Base-by-base conservation (phyloP, 2,329 filamentous ascomycete genomes). In the Colletotrichum sojae region DNA sequence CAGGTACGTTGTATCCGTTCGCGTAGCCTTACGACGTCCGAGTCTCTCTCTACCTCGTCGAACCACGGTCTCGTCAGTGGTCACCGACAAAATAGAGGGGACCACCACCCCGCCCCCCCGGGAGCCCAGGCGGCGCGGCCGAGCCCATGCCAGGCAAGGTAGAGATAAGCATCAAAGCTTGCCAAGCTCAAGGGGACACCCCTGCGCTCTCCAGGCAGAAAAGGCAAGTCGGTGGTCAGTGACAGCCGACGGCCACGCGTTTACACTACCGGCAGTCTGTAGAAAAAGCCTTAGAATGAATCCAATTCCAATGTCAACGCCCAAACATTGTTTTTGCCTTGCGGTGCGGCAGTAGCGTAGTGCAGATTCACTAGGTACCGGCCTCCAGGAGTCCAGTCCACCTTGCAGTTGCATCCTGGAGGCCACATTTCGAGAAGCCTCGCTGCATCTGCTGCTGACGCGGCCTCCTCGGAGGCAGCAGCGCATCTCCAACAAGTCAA, bases 91-190 rank as follows among this genome's bases (percentile, higher is more conserved):
- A 36, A 39, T 18, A 20, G n/a, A 45, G 51, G 51, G 55, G n/a
- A 18, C 46, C 55, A 25, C 67, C 51, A 39, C 59, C 59, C 20
- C 16, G 45, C 22, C 22, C 22, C 22, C 22, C 22, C 55, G 52
- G 15, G 25, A 60, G 63, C 52, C 56, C 45, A 67, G 56, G 45
- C 56, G 51, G 51, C 57, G 67, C 51, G 52, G 55, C 62, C 61
- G 49, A 55, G 61, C 54, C 49, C 54, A 69, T 40, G 63, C 51
- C 36, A 56, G 45, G 63, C 51, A 25, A 56, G 45, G 56, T 52
- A 52, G 56, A 69, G 56, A 61, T 66, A 67, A 69, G 67, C 67
- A 69, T 67, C 62, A 56, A 69, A 51, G 45, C 61, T 61, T 43
- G 18, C 60, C 51, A 45, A 43, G 31, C 31, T 36, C 31, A 36